phyloP scores from a whole-genome alignment of 257 asterid species.

The Scutellaria minor region DNA sequence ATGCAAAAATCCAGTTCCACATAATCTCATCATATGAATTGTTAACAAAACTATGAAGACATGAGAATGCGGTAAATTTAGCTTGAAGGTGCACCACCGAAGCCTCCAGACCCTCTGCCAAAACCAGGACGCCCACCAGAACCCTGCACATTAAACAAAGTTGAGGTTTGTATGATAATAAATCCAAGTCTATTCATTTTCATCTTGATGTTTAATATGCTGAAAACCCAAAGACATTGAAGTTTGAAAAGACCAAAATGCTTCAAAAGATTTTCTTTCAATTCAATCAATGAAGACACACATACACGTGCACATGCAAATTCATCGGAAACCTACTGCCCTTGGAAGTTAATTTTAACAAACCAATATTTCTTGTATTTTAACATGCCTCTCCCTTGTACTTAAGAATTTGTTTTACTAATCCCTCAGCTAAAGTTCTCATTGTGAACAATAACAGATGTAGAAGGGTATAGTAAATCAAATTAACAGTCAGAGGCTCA shows the following conservation, averaged over 20 bases:
- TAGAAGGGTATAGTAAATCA: too few species aligned
- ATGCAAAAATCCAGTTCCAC: conserved; percentile 22
- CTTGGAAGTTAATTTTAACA: too few species aligned
- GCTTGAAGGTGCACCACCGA: conserved; percentile 59
- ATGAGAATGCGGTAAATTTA: conserved; percentile 24
- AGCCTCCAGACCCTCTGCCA: conserved; percentile 73
- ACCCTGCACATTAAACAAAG: conserved; percentile 41
- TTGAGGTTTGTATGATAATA: background rate
- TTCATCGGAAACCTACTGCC: too few species aligned
- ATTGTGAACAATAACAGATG: background rate
- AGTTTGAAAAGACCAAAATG: background rate
- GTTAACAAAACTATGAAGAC: conserved; percentile 38
- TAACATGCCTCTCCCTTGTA: too few species aligned
- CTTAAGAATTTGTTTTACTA: background rate
- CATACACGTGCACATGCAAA: background rate
- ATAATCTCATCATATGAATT: conserved; percentile 24
- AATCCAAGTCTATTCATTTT: background rate
- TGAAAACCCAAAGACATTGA: background rate
- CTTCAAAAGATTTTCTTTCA: background rate
- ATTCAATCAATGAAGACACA: background rate
- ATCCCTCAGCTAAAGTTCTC: background rate
- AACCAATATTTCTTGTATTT: too few species aligned
- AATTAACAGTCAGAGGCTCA: too few species aligned
- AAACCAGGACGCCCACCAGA: conserved; percentile 68
- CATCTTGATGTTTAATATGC: background rate